These are phyloP conservation scores for Nitzschia sp. DNA, from an alignment of 108 stramenopile genomes.

Conservation along the genomic window DNA sequence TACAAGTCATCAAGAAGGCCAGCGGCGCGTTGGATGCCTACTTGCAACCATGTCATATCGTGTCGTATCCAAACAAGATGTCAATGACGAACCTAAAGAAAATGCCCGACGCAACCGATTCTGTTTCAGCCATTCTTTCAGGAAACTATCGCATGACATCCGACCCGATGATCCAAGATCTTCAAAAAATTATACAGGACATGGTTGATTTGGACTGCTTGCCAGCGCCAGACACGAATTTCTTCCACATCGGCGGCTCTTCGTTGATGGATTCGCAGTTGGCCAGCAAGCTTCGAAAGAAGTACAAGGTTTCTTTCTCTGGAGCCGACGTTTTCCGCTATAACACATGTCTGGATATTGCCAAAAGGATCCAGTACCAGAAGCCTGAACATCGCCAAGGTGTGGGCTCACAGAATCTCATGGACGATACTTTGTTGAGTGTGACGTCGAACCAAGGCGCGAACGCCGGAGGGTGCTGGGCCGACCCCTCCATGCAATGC, in stretches of 20 bases:
- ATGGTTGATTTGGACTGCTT: conserved; percentile 56
- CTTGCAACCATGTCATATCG: conserved; percentile 38
- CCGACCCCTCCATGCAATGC: neutral
- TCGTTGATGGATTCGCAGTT: conserved; percentile 60
- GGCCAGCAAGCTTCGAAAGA: conserved; percentile 51
- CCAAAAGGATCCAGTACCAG: conserved; percentile 35
- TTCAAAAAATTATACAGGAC: conserved; percentile 48
- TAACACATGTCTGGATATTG: conserved; percentile 42
- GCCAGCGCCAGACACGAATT: conserved; percentile 49
- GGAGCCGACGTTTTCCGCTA: conserved; percentile 61
- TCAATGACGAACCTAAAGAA: conserved; percentile 12
- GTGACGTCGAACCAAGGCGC: conserved; percentile 4
- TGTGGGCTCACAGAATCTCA: neutral
- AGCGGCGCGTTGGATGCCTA: conserved; percentile 34
- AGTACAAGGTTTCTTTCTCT: conserved; percentile 32
- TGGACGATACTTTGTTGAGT: conserved; percentile 17
- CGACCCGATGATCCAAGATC: conserved; percentile 41
- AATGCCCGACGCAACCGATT: conserved; percentile 39
- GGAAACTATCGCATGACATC: conserved; percentile 18
- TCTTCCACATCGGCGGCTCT: conserved; percentile 61
- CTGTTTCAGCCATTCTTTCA: conserved; percentile 39
- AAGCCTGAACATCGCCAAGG: conserved; percentile 1
- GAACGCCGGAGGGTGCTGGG: neutral
- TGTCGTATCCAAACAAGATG: conserved; percentile 13
- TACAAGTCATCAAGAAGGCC: conserved; percentile 30